A percentile compares a stretch with the other conserved stretches of the same genome.
phyloP scores from a whole-genome alignment of 805 yeast genomes.

The Candida montana region DNA sequence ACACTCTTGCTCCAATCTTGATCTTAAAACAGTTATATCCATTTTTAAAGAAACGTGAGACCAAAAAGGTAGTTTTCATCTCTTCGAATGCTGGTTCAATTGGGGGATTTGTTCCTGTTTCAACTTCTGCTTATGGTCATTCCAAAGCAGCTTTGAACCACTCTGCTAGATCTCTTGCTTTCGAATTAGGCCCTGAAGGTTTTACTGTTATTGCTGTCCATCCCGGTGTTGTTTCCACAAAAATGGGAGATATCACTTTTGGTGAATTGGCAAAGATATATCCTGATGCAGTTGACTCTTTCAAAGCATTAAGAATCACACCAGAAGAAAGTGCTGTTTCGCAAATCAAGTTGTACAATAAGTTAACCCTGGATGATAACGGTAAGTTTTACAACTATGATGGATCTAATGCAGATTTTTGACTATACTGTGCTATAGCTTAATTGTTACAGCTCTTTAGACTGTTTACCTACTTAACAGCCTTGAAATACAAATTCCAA shows the following conservation, averaged over 20 bases:
- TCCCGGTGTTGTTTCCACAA: conserved; percentile 37
- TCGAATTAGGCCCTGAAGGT: conserved; percentile 25
- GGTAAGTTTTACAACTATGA: conserved; percentile 26
- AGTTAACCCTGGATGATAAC: conserved; percentile 21
- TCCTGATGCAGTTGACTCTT: not conserved
- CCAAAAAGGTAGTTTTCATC: conserved; percentile 20
- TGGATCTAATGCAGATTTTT: not conserved
- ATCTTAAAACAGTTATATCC: conserved; percentile 8
- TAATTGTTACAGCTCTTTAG: too few species aligned
- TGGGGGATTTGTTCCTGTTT: conserved; percentile 10
- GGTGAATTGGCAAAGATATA: conserved; percentile 1
- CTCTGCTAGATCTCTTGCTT: conserved; percentile 22
- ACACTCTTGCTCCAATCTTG: conserved; percentile 11
- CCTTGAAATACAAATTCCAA: too few species aligned
- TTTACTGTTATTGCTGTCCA: conserved; percentile 30
- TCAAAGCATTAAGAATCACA: conserved; percentile 11
- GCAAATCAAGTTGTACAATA: conserved; percentile 19
- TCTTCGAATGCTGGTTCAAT: conserved; percentile 22
- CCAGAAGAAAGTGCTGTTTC: conserved; percentile 25
- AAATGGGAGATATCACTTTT: conserved; percentile 22
- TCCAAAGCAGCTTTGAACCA: conserved; percentile 33
- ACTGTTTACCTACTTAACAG: too few species aligned
- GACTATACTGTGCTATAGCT: too few species aligned
- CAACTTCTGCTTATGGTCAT: conserved; percentile 22
- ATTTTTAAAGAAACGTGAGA: conserved; percentile 15